Evolutionary conservation across 768 basidiomycete species (phyloP), one percentile per base, ranked within the genome.

Genomic region (Pholiota conissans): DNA sequence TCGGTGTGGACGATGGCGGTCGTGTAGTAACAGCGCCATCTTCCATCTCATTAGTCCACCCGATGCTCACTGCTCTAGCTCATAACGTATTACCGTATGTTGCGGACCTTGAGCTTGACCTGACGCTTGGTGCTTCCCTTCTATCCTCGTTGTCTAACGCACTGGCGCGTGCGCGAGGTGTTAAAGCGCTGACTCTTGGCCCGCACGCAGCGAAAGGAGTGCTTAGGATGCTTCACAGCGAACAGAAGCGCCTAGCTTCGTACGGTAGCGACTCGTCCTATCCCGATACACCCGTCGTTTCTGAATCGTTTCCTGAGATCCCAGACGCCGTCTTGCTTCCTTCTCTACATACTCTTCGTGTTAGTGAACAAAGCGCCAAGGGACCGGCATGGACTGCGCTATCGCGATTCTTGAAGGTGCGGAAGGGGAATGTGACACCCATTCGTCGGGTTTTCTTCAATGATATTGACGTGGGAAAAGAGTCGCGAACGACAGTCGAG

Each of bases 381-480:
- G 53, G 42, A 3, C 53, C 42, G 13, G 9, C 32, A 5, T 54
- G 53, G 53, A 47, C 53, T n/a, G 40, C 53, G 0, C 53, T 54
- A 5, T 18, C 46, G 14, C 53, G 53, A 13, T 54, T 40, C 14
- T 20, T 47, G n/a, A 54, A 47, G n/a, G 42, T 29, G 8, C 53
- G 53, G 5, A 18, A 18, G 27, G 28, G 11, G 11, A 3, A 2
- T 13, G 42, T 7, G 30, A 11, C 24, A 24, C 49, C 49, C 6
- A 14, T 50, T 28, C n/a, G 20, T 8, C 34, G n/a, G 29, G 16
- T 50, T 11, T 7, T 24, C 10, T 45, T 45, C 10, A 22, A 24
- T 2, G 22, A 45, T 7, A 39, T 6, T 3, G 42, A 45, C 5
- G 42, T 20, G 3, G 42, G 10, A 2, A 18, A 45, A 9, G 7